A percentile compares a stretch with the other conserved stretches of the same genome.
Evolutionary conservation across 495 filamentous ascomycete species (phyloP).

Genomic region (Aspergillus haitiensis): DNA sequence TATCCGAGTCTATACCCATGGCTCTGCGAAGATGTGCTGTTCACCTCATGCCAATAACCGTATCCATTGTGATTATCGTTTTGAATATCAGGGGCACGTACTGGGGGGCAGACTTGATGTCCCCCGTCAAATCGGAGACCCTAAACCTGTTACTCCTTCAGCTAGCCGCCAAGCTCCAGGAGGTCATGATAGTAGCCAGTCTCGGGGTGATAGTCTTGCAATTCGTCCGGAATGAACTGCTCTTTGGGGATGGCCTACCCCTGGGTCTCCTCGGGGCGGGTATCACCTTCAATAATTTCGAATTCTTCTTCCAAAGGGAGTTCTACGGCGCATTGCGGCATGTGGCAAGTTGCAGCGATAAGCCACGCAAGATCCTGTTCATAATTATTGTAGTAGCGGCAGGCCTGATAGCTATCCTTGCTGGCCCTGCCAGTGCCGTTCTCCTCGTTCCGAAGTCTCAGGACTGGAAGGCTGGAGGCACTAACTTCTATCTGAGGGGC

Average conservation of each 20-base stretch:
- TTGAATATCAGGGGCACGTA: conserved; percentile 21
- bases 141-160: conserved; percentile 27
- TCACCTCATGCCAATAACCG: conserved; percentile 20
- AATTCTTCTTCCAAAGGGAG: conserved; percentile 22
- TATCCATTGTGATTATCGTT: conserved; percentile 20
- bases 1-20: conserved; percentile 1
- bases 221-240: conserved; percentile 22
- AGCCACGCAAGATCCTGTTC: conserved; percentile 12
- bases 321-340: conserved; percentile 19
- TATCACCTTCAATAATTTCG: conserved; percentile 19
- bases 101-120: conserved; percentile 18
- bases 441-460: conserved; percentile 23
- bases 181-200: conserved; percentile 24
- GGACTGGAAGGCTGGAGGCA: conserved; percentile 22
- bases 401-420: conserved; percentile 16
- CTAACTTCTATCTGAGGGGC: conserved; percentile 21
- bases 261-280: conserved; percentile 23
- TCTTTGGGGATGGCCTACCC: conserved; percentile 26
- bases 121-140: conserved; percentile 19
- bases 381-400: conserved; percentile 2
- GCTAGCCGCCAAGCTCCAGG: conserved; percentile 24
- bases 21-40: conserved; percentile 19
- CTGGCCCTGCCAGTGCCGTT: conserved; percentile 24
- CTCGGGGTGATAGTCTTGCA: conserved; percentile 21
- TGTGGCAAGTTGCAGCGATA: conserved; percentile 1